These are phyloP conservation scores for Lentinus brumalis DNA, from an alignment of 768 basidiomycete species.

Conservation along the genomic window DNA sequence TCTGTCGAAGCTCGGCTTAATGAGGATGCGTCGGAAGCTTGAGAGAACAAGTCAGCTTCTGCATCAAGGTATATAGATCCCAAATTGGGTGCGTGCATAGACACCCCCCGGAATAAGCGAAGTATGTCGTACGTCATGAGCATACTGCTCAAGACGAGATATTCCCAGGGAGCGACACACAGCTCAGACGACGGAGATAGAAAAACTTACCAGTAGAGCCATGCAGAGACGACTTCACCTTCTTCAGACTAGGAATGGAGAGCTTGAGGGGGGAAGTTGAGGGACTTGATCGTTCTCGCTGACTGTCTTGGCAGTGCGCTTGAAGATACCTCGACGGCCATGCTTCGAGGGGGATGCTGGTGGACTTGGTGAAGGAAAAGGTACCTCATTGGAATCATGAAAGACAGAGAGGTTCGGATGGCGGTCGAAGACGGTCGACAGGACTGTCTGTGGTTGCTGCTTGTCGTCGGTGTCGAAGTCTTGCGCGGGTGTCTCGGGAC, in stretches of 20 bases:
- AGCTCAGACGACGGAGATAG: neutral
- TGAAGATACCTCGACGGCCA: constrained; percentile 52
- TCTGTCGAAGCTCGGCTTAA: constrained; percentile 31
- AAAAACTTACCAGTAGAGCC: constrained; percentile 26
- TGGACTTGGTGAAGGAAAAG: constrained; percentile 38
- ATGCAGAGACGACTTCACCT: constrained; percentile 44
- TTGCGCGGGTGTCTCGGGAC: constrained; percentile 25
- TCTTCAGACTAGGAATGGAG: constrained; percentile 42
- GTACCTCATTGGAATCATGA: constrained; percentile 37
- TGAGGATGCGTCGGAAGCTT: constrained; percentile 27
- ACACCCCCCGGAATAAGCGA: too few species aligned
- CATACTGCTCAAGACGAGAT: neutral
- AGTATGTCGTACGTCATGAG: neutral
- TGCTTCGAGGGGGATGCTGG: constrained; percentile 55
- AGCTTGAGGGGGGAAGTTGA: constrained; percentile 30
- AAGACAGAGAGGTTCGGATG: constrained; percentile 65
- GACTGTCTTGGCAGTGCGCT: constrained; percentile 47
- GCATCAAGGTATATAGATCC: constrained; percentile 8
- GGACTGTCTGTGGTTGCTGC: constrained; percentile 32
- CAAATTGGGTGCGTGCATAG: neutral
- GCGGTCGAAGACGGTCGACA: constrained; percentile 56
- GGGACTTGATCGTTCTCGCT: constrained; percentile 44
- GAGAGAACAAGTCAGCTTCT: constrained; percentile 29
- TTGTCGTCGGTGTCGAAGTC: constrained; percentile 24
- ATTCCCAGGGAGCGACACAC: constrained; percentile 1